Percentiles rank a stretch among this genome's conserved stretches.
Evolutionary conservation across 2,329 filamentous ascomycete species (phyloP).

Genomic region (Trichoderma guizhouense): DNA sequence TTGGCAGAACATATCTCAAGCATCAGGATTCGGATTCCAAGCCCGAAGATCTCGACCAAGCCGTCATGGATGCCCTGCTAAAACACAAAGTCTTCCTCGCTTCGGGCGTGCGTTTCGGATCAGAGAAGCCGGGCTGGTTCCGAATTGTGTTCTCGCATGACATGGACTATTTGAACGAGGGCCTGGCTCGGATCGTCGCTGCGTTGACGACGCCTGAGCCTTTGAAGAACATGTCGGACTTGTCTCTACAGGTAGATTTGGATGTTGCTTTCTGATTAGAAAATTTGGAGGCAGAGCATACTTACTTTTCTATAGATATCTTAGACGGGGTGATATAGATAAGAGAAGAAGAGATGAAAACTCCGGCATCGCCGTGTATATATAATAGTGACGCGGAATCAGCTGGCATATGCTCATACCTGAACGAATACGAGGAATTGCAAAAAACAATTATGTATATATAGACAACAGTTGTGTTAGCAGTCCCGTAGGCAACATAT

Average conservation of each 20-base stretch:
- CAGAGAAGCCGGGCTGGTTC: constrained; percentile 39
- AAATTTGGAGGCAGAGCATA: neutral
- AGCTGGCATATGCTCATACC: neutral
- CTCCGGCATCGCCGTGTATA: neutral
- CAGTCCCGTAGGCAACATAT: neutral
- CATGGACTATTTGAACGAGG: constrained; percentile 30
- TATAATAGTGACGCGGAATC: neutral
- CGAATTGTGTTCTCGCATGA: constrained; percentile 39
- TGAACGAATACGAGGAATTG: neutral
- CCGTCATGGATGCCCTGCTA: constrained; percentile 30
- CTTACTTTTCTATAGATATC: neutral
- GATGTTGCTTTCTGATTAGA: neutral
- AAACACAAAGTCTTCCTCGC: constrained; percentile 35
- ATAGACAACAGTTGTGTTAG: neutral
- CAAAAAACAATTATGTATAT: neutral
- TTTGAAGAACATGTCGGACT: neutral
- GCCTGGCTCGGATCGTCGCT: constrained; percentile 22
- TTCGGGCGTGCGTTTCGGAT: constrained; percentile 35
- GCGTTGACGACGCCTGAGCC: constrained; percentile 5
- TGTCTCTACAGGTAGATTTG: neutral
- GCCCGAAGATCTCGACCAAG: constrained; percentile 25
- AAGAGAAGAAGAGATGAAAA: neutral
- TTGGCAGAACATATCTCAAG: constrained; percentile 33
- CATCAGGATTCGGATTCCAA: constrained; percentile 20
- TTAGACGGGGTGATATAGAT: neutral